phyloP scores from a whole-genome alignment of 306 rosid species.

The Neltuma alba region DNA sequence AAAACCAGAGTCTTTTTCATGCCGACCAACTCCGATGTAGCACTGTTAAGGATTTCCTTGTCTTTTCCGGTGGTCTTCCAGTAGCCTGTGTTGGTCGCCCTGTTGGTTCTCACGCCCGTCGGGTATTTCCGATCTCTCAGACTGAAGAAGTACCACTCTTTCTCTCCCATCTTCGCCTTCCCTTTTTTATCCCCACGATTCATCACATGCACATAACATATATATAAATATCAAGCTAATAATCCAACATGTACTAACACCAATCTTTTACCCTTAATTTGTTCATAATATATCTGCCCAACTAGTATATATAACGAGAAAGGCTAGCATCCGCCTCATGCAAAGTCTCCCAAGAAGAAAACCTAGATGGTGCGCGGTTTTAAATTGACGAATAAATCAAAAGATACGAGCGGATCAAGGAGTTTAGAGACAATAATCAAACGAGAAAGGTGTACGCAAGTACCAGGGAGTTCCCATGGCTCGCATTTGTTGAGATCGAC shows the following conservation, averaged over 20 bases:
- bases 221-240: neutral
- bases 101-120: constrained; percentile 84
- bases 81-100: constrained; percentile 91
- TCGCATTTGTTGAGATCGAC: constrained; percentile 95
- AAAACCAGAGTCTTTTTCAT: constrained; percentile 96
- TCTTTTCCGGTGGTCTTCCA: constrained; percentile 99
- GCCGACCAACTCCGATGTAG: constrained; percentile 72
- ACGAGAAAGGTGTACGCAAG: no score
- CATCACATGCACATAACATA: neutral
- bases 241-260: no score
- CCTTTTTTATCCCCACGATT: constrained; percentile 45
- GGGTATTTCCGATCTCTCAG: constrained; percentile 92
- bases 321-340: no score
- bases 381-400: no score
- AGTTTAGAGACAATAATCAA: no score
- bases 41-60: constrained; percentile 71
- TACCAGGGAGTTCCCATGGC: constrained; percentile 99
- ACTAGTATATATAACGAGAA: neutral
- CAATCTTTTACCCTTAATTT: no score
- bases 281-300: no score
- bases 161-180: constrained; percentile 96
- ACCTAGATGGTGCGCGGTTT: constrained; percentile 16
- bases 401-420: neutral
- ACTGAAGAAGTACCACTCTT: constrained; percentile 95
- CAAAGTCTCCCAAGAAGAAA: no score